A percentile compares a stretch with the other conserved stretches of the same genome.
Conservation (phyloP, 1,139 yeast species). For the Suhomyces atakaporum region DNA sequence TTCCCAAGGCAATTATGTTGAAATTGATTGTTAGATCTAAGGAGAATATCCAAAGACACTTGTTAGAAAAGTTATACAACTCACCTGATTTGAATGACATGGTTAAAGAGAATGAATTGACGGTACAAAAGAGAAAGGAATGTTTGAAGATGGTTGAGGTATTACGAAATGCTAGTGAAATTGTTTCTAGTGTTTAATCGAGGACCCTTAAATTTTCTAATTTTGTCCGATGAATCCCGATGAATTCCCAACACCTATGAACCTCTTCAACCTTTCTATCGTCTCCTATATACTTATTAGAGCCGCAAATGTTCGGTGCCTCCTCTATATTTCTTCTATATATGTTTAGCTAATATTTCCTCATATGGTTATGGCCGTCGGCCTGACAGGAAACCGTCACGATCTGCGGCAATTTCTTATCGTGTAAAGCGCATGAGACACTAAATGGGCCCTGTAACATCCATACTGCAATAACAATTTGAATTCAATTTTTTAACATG, state of each 20-base stretch:
- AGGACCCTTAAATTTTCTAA: too few relatives aligned
- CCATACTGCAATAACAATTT: too few relatives aligned
- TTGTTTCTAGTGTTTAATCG: slow-evolving; percentile 84
- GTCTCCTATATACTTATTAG: slow-evolving; percentile 1
- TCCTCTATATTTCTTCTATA: not conserved
- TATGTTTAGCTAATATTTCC: slow-evolving; percentile 3
- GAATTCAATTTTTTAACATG: too few relatives aligned
- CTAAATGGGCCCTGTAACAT: not conserved
- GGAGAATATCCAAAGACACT: slow-evolving; percentile 85
- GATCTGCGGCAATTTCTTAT: not conserved
- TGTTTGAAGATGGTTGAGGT: slow-evolving; percentile 94
- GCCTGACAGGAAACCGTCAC: not conserved
- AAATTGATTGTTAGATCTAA: slow-evolving; percentile 84
- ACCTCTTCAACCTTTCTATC: not conserved
- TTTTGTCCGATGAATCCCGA: too few relatives aligned
- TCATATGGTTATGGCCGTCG: not conserved
- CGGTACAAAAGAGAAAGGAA: slow-evolving; percentile 93
- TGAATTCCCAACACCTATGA: too few relatives aligned
- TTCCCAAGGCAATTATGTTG: slow-evolving; percentile 94
- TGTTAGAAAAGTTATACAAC: slow-evolving; percentile 83
- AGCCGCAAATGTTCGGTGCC: not conserved
- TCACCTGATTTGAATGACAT: slow-evolving; percentile 72
- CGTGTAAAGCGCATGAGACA: not conserved
- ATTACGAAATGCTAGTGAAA: slow-evolving; percentile 83
- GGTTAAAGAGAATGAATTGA: slow-evolving; percentile 88